Evolutionary conservation across 805 yeast genomes (phyloP).

Genomic region (Wickerhamiella dianesei): DNA sequence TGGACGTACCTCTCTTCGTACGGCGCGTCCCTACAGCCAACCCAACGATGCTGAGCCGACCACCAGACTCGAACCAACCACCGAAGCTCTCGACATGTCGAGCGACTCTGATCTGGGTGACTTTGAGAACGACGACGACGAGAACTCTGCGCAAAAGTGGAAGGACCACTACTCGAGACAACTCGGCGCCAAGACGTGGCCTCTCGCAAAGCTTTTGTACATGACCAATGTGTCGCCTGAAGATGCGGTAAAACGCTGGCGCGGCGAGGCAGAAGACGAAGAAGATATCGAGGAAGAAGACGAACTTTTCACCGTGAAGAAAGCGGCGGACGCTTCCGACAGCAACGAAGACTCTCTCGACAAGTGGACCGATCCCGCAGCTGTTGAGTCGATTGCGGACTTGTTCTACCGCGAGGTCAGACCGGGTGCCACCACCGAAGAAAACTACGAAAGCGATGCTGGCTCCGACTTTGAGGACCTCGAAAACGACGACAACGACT

Average conservation of each 20-base stretch:
- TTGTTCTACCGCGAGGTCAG: conserved; percentile 23
- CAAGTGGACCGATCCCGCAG: conserved; percentile 21
- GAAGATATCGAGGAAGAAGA: conserved; percentile 31
- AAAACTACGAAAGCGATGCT: conserved; percentile 21
- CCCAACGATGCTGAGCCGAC: conserved; percentile 26
- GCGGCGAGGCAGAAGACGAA: conserved; percentile 22
- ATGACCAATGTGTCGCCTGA: conserved; percentile 56
- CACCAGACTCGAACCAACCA: no score
- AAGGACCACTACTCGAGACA: conserved; percentile 33
- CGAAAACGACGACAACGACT: conserved; percentile 25
- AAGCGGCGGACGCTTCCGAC: conserved; percentile 10
- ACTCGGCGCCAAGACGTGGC: conserved; percentile 50
- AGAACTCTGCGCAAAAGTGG: conserved; percentile 22
- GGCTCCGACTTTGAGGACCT: conserved; percentile 26
- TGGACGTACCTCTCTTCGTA: conserved; percentile 57
- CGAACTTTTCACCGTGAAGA: conserved; percentile 18
- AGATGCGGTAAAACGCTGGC: conserved; percentile 22
- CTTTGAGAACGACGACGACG: conserved; percentile 9
- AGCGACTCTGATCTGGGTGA: no score
- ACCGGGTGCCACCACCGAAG: conserved; percentile 10
- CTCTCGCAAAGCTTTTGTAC: conserved; percentile 67
- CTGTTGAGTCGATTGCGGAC: conserved; percentile 14
- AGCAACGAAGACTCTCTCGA: conserved; percentile 26
- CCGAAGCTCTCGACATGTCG: conserved; percentile 8
- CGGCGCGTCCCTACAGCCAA: conserved; percentile 27